These are phyloP conservation scores for Trichophyton schoenleinii DNA, from an alignment of 2,329 filamentous ascomycete genomes.

Conservation along the genomic window DNA sequence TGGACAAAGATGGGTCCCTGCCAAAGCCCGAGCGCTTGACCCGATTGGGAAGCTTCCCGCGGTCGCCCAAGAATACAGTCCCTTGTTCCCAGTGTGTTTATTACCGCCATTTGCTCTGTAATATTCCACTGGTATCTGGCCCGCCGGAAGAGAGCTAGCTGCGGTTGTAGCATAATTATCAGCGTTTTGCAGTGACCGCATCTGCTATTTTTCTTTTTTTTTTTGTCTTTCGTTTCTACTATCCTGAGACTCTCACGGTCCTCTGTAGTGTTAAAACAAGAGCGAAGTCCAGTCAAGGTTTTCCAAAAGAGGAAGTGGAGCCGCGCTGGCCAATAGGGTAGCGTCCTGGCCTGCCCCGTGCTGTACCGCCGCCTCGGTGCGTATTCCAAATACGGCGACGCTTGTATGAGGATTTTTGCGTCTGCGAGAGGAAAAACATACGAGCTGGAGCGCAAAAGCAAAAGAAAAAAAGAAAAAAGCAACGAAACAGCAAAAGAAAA, in stretches of 20 bases:
- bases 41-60: neutral
- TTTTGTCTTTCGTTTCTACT: too few relatives aligned
- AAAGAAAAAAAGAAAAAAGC: neutral
- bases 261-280: neutral
- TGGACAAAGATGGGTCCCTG: neutral
- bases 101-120: too few relatives aligned
- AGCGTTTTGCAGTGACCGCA: too few relatives aligned
- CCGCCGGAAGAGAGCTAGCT: too few relatives aligned
- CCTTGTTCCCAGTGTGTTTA: too few relatives aligned
- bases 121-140: too few relatives aligned
- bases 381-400: conserved; percentile 1
- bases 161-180: too few relatives aligned
- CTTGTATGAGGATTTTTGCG: neutral
- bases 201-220: too few relatives aligned
- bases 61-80: too few relatives aligned
- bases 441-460: neutral
- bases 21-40: neutral
- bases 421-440: neutral
- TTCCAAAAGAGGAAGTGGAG: neutral
- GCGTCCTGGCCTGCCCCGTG: neutral
- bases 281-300: neutral
- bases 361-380: conserved; percentile 2
- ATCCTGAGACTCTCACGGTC: too few relatives aligned
- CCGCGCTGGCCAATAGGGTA: neutral
- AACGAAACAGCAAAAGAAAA: neutral